These are phyloP conservation scores for Trichosporon coremiiforme DNA, from an alignment of 1,284 basidiomycete genomes.

Conservation along the genomic window DNA sequence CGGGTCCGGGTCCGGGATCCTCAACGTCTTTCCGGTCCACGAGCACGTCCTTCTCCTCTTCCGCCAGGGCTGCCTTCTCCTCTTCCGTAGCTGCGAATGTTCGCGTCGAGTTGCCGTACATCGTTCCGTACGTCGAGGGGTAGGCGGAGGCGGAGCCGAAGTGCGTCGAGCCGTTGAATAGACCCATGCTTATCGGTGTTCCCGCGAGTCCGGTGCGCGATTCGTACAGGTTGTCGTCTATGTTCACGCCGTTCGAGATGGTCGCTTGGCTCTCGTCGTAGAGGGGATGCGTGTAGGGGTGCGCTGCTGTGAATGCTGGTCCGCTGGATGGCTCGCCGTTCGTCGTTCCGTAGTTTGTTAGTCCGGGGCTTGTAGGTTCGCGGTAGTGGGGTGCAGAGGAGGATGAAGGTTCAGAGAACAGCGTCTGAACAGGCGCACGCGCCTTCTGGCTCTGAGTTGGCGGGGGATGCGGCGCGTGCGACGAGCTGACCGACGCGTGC, in stretches of 20 bases:
- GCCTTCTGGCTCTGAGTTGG: neutral
- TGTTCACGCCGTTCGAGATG: neutral
- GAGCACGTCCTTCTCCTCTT: conserved; percentile 11
- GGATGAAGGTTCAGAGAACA: neutral
- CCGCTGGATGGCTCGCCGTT: no score
- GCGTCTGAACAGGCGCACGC: neutral
- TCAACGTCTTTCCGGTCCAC: neutral
- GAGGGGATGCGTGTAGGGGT: neutral
- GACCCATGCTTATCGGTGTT: neutral
- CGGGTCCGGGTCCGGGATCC: neutral
- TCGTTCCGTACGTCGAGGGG: neutral
- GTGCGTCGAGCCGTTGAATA: no score
- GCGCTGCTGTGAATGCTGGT: no score
- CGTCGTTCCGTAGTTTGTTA: no score
- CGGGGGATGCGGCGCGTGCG: neutral
- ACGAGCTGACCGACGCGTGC: neutral
- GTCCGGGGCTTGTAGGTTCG: no score
- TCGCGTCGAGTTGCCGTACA: neutral
- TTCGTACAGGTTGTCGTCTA: neutral
- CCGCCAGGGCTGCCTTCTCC: conserved; percentile 3
- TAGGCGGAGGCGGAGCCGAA: no score
- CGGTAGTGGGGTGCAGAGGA: neutral
- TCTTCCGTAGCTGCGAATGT: neutral
- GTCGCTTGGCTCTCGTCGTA: neutral
- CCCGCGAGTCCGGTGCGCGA: neutral